These are phyloP conservation scores for Trametes elegans DNA, from an alignment of 768 basidiomycete genomes.

Conservation along the genomic window DNA sequence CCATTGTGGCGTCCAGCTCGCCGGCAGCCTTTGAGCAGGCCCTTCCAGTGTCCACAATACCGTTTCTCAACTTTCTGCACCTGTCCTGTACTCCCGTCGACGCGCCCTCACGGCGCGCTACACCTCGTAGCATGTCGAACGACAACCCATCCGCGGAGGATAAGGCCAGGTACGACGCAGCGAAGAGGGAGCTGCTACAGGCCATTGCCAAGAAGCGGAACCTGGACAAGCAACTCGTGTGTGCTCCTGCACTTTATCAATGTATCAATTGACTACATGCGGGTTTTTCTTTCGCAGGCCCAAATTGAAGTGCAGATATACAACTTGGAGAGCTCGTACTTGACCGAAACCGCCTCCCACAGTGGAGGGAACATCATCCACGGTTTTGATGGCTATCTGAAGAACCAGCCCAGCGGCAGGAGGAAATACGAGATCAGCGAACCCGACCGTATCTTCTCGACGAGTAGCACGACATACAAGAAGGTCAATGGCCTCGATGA, in stretches of 20 bases:
- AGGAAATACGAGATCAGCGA: constrained; percentile 77
- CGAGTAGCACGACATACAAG: constrained; percentile 72
- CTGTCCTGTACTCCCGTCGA: not conserved
- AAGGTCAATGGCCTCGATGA: constrained; percentile 48
- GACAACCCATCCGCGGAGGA: constrained; percentile 60
- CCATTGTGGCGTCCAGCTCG: not conserved
- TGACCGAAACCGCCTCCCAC: constrained; percentile 72
- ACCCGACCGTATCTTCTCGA: constrained; percentile 77
- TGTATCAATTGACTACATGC: not conserved
- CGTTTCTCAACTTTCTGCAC: not conserved
- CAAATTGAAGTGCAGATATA: constrained; percentile 78
- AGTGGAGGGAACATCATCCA: constrained; percentile 86
- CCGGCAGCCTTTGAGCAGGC: not conserved
- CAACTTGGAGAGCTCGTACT: constrained; percentile 70
- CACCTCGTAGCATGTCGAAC: too few species aligned
- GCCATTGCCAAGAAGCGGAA: constrained; percentile 73
- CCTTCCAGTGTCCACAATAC: not conserved
- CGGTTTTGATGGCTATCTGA: constrained; percentile 85
- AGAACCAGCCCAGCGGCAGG: constrained; percentile 65
- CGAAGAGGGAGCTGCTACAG: constrained; percentile 72
- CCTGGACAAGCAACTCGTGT: constrained; percentile 74
- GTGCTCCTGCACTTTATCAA: constrained; percentile 24
- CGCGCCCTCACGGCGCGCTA: not conserved
- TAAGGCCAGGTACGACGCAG: constrained; percentile 64
- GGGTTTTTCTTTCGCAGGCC: constrained; percentile 47